These are phyloP conservation scores for Calonectria montana DNA, from an alignment of 2,329 filamentous ascomycete species.

Conservation along the genomic window DNA sequence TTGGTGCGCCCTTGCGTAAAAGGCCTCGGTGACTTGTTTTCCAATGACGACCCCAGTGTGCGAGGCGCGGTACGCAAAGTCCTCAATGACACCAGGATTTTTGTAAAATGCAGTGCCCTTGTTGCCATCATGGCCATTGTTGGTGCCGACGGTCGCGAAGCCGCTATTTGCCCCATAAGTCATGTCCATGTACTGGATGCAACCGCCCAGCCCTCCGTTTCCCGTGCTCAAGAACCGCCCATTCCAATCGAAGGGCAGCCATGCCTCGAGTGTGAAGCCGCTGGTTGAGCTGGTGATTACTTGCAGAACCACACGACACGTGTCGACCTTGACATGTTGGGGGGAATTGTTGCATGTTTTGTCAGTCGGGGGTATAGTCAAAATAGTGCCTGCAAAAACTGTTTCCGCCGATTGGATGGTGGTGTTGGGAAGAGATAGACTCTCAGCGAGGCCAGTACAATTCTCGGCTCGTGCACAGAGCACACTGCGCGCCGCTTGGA, in stretches of 20 bases:
- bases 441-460: not conserved
- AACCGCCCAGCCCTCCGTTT: conserved; percentile 61
- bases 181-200: conserved; percentile 60
- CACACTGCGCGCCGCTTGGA: not conserved
- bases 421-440: not conserved
- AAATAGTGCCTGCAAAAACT: not conserved
- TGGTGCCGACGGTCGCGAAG: conserved; percentile 61
- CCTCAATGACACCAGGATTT: conserved; percentile 49
- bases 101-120: conserved; percentile 46
- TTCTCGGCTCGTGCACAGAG: not conserved
- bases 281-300: conserved; percentile 40
- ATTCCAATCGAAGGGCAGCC: conserved; percentile 59
- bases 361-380: not conserved
- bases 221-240: conserved; percentile 58
- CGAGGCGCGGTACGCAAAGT: conserved; percentile 50
- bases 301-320: not conserved
- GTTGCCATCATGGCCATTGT: conserved; percentile 63
- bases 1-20: conserved; percentile 54
- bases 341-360: not conserved
- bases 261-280: conserved; percentile 58
- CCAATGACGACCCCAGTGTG: conserved; percentile 62
- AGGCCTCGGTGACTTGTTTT: conserved; percentile 59
- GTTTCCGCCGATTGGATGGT: not conserved
- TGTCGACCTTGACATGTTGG: not conserved
- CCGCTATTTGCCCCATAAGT: conserved; percentile 56